A percentile compares a stretch with the other conserved stretches of the same genome.
Conservation (phyloP, 768 basidiomycete genomes). For the Boletus reticulatus region DNA sequence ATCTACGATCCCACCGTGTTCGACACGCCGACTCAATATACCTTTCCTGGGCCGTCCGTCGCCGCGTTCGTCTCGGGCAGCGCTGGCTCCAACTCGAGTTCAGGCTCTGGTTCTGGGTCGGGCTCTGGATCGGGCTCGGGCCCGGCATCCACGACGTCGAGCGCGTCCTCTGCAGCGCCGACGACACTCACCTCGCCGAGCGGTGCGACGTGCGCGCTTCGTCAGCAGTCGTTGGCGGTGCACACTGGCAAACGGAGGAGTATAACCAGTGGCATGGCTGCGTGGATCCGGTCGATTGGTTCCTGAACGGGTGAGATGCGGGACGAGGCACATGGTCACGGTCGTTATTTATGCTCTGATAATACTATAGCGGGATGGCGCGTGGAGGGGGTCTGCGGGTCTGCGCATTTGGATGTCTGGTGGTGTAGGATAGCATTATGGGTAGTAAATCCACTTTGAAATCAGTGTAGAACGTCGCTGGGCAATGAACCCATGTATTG, state of each 20-base stretch:
- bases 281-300: constrained; percentile 22
- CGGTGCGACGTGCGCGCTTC: constrained; percentile 13
- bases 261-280: constrained; percentile 14
- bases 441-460: no score
- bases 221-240: constrained; percentile 20
- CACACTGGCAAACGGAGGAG: constrained; percentile 18
- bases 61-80: constrained; percentile 38
- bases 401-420: no score
- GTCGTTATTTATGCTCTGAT: no score
- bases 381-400: no score
- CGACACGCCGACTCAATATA: constrained; percentile 35
- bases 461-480: no score
- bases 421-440: no score
- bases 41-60: constrained; percentile 53
- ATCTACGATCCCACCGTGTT: constrained; percentile 53
- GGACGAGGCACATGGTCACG: no score
- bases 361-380: no score
- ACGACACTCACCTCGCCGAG: neutral
- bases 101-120: constrained; percentile 9
- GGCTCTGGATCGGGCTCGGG: neutral
- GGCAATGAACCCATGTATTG: no score
- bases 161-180: constrained; percentile 1
- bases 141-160: neutral
- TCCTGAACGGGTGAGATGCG: neutral
- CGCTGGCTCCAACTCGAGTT: constrained; percentile 5